These are phyloP conservation scores for Epicoccum sorghinum DNA, from an alignment of 2,329 filamentous ascomycete genomes.

Conservation along the genomic window DNA sequence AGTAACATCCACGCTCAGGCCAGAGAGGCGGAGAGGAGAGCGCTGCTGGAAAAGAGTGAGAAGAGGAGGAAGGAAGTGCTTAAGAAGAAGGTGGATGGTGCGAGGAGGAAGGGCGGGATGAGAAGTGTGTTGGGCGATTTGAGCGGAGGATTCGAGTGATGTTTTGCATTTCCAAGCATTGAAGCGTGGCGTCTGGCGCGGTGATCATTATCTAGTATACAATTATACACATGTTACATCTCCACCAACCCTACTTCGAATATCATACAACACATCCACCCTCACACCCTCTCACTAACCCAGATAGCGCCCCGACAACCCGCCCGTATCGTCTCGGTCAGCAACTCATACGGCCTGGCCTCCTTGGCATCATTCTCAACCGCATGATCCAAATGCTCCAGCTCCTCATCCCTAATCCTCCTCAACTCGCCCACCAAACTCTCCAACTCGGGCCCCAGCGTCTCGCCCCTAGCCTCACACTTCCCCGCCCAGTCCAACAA, in stretches of 20 bases:
- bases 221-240: neutral
- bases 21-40: conserved; percentile 62
- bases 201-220: neutral
- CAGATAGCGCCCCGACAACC: conserved; percentile 93
- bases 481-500: conserved; percentile 80
- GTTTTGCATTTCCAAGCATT: neutral
- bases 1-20: conserved; percentile 66
- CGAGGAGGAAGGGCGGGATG: conserved; percentile 31
- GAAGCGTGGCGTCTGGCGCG: neutral
- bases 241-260: neutral
- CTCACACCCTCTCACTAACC: conserved; percentile 76
- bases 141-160: conserved; percentile 46
- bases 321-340: conserved; percentile 86
- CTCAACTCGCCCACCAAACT: conserved; percentile 76
- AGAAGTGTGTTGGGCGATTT: conserved; percentile 43
- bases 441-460: conserved; percentile 77
- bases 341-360: conserved; percentile 85
- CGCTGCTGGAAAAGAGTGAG: conserved; percentile 58
- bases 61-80: conserved; percentile 57
- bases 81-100: conserved; percentile 49
- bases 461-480: conserved; percentile 78
- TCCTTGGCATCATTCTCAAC: conserved; percentile 91
- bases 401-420: conserved; percentile 89
- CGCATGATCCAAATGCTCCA: conserved; percentile 95
- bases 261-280: neutral